Evolutionary conservation across 768 basidiomycete genomes (phyloP), one percentile per base, ranked within the genome.

Genomic region (Auricularia heimuer): DNA sequence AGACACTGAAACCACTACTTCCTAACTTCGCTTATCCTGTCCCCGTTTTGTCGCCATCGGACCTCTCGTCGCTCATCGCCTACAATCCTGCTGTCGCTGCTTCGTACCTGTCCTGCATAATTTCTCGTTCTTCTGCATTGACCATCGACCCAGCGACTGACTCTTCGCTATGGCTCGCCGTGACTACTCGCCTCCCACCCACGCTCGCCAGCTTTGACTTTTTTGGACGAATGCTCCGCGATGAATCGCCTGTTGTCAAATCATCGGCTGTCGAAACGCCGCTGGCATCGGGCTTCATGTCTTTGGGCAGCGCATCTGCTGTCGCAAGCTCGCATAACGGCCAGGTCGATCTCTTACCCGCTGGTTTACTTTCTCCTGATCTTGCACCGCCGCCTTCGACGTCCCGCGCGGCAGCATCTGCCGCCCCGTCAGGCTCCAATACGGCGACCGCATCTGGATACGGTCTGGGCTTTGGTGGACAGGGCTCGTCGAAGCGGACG

Each of bases 121-220:
- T 16, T 18, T 10, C 47, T 16, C 10, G 47, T 51, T 12, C 47
- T 18, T 10, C 47, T 16, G 18, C 18, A 18, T 18, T 18, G 8
- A 16, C 14, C 47, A 16, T 51, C 16, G 47, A 16, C 11, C 47
- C 39, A 7, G 39, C 39, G 39, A 51, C 47, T 18, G 47, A 51
- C 18, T 18, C 14, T 18, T 10, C 47, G 10, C 62, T 42, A 2
- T 89, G 86, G 74, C 77, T 90, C 64, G 84, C 89, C 60, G 82
- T 85, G 29, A 76, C 92, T 12, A 79, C 80, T 8, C 82, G 75
- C 69, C 81, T 92, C 60, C 87, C 90, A 3, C 90, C 90, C 0
- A 86, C 85, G 0, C 76, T 91, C 36, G 79, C 87, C 33, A 84
- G 88, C 3, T 89, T 91, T 69, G 89, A 92, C 71, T 77, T 92